Conservation (phyloP, 768 basidiomycete species). For the Panaeolus cyanescens region DNA sequence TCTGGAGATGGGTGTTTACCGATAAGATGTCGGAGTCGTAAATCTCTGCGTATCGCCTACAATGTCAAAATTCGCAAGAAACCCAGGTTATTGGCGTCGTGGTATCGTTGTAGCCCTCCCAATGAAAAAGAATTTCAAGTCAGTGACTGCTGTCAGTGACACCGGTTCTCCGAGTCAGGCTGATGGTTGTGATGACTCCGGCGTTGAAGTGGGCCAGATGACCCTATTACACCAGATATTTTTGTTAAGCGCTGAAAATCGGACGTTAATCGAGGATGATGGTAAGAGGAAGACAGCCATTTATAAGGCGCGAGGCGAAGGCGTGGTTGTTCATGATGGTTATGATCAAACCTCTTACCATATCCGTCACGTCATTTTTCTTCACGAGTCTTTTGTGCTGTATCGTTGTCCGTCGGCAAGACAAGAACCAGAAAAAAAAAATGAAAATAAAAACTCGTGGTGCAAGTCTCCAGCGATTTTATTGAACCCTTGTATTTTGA, state of each 20-base stretch:
- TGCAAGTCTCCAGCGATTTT: no score
- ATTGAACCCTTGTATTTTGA: no score
- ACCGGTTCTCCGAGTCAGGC: not conserved
- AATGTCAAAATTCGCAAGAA: no score
- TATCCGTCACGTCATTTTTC: not conserved
- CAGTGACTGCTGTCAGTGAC: not conserved
- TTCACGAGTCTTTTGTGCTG: no score
- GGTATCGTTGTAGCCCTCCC: not conserved
- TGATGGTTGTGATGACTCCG: not conserved
- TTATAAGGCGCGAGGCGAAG: not conserved
- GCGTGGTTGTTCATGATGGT: constrained; percentile 1
- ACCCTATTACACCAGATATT: not conserved
- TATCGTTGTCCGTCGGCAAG: not conserved
- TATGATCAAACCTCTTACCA: constrained; percentile 1
- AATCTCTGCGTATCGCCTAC: no score
- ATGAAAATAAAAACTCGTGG: not conserved
- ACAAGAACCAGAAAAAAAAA: not conserved
- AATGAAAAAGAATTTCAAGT: not conserved
- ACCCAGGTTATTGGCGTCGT: no score
- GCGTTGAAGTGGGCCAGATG: not conserved
- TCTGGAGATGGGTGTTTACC: not conserved
- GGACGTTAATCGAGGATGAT: not conserved
- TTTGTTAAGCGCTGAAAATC: not conserved
- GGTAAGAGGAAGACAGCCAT: not conserved
- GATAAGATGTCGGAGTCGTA: constrained; percentile 1